phyloP scores from a whole-genome alignment of 495 filamentous ascomycete species.

The Sporormia fimetaria region DNA sequence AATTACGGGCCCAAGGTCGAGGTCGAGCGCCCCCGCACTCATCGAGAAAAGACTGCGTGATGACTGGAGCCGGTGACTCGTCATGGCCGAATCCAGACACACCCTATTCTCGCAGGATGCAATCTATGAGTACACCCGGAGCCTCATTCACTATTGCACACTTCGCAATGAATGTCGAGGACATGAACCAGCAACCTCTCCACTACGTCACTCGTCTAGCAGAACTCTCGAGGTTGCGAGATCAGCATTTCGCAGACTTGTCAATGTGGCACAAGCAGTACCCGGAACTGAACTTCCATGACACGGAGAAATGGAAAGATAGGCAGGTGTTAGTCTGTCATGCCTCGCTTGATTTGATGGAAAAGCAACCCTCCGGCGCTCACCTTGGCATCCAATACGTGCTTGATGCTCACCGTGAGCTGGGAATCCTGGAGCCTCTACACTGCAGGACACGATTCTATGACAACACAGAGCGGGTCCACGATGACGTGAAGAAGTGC shows the following conservation, averaged over 20 bases:
- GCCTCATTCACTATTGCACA: conserved; percentile 22
- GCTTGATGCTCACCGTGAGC: conserved; percentile 18
- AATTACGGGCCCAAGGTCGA: too few relatives aligned
- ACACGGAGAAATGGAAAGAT: conserved; percentile 15
- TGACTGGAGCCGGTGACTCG: background rate
- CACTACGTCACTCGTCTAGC: conserved; percentile 26
- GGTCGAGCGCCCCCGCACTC: too few relatives aligned
- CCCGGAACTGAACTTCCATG: conserved; percentile 24
- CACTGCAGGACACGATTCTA: conserved; percentile 27
- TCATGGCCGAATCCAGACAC: background rate
- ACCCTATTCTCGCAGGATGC: background rate
- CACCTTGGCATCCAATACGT: conserved; percentile 27
- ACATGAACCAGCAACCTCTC: conserved; percentile 10
- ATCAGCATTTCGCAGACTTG: conserved; percentile 19
- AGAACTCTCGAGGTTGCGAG: conserved; percentile 7
- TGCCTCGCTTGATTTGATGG: conserved; percentile 26
- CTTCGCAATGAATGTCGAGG: conserved; percentile 31
- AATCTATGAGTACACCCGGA: background rate
- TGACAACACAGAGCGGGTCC: conserved; percentile 13
- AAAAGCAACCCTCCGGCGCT: conserved; percentile 14
- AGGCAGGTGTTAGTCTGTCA: conserved; percentile 30
- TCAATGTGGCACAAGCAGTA: conserved; percentile 24
- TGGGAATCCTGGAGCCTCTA: conserved; percentile 12
- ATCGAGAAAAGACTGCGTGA: background rate
- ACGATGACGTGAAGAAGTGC: conserved; percentile 12